A percentile compares a stretch with the other conserved stretches of the same genome.
These are phyloP conservation scores for Moelleriella libera DNA, from an alignment of 2,329 filamentous ascomycete genomes.

Conservation along the genomic window DNA sequence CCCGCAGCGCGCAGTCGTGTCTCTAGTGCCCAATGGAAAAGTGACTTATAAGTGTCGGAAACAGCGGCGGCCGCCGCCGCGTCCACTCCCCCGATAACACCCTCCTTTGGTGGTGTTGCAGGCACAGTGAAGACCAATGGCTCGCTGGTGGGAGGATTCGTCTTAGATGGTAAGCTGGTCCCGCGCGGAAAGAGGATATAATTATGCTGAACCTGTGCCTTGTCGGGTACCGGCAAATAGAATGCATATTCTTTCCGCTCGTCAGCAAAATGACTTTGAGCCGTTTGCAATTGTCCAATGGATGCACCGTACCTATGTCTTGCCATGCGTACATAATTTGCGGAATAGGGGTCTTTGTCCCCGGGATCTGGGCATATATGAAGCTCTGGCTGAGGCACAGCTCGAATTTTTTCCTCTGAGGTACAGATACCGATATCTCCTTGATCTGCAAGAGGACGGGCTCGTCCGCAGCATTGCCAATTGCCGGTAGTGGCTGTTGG, in stretches of 20 bases:
- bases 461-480: constrained; percentile 29
- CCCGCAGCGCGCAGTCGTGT: constrained; percentile 34
- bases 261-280: too few relatives aligned
- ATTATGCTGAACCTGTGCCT: constrained; percentile 50
- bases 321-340: constrained; percentile 45
- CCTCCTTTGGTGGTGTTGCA: constrained; percentile 44
- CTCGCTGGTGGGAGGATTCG: constrained; percentile 29
- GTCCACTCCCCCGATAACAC: constrained; percentile 36
- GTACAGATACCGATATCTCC: constrained; percentile 53
- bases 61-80: constrained; percentile 35
- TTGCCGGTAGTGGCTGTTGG: not conserved
- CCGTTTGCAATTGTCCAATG: too few relatives aligned
- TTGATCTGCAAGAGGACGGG: constrained; percentile 44
- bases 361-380: constrained; percentile 40
- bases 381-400: constrained; percentile 46
- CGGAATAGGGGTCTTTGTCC: constrained; percentile 34
- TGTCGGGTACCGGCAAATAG: constrained; percentile 51
- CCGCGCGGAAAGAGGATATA: constrained; percentile 48
- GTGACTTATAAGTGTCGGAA: constrained; percentile 41
- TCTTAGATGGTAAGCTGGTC: constrained; percentile 35
- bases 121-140: constrained; percentile 52
- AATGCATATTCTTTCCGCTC: constrained; percentile 39
- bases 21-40: constrained; percentile 47
- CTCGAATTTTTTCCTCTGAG: constrained; percentile 55
- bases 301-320: constrained; percentile 36